Base-by-base conservation (phyloP, 2,329 filamentous ascomycete genomes). In the Colletotrichum australisinense region DNA sequence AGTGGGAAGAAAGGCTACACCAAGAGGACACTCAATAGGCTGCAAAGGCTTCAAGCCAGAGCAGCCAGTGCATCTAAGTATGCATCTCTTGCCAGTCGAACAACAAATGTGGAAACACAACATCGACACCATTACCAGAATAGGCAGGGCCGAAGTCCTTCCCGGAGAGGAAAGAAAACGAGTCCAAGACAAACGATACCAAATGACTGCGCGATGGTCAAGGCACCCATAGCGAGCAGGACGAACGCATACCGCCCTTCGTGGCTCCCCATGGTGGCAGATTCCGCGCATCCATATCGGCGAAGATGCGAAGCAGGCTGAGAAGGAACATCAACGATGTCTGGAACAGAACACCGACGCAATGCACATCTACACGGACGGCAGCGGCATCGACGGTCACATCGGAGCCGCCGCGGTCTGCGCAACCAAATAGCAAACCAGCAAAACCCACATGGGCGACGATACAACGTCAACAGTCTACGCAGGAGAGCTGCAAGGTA, bases 1-100 rank as follows among this genome's bases (percentile, higher is more conserved):
- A 60, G 57, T 79, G n/a, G n/a, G 67, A 76, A 64, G 4, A 58
- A 53, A 59, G 55, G 26, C 6, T 59, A 67, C 7, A 67, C 9
- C 2, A 35, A 59, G 2, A 4, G 5, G 16, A 59, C 28, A 14
- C 42, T 66, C 22, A 22, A 46, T 14, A 66, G 53, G 22, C 4
- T 66, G 4, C 3, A 24, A 32, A 46, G 24, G 14, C 35, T 66
- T 12, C 7, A 66, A 46, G 19, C 35, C 4, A 58, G 53, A 58
- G 53, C 35, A 24, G 63, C 35, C 4, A 58, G 24, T 11, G 63
- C 32, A 66, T 12, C 5, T 66, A 16, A 9, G 49, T 16, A 58
- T 58, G 9, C 19, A 58, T 42, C 53, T 66, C 53, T 22, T 66
- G 3, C 35, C 12, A 49, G 19, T 65, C 6, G 7, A 65, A 55